A percentile compares a stretch with the other conserved stretches of the same genome.
phyloP scores from a whole-genome alignment of 495 filamentous ascomycete species.

The Penicillium silybi region DNA sequence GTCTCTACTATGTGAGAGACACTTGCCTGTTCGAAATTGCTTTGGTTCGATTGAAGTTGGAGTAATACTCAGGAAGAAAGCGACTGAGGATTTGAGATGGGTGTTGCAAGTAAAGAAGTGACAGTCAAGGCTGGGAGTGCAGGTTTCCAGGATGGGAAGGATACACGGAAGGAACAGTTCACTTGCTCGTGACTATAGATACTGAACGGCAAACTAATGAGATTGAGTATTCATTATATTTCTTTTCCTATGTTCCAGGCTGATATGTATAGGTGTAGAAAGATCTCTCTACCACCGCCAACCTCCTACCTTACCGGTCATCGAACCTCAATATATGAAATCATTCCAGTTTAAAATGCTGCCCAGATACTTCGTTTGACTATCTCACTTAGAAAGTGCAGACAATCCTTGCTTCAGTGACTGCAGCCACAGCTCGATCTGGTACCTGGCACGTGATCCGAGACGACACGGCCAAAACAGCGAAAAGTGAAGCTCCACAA shows the following conservation, averaged over 20 bases:
- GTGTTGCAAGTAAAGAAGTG: neutral
- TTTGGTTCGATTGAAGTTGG: neutral
- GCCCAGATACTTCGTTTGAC: neutral
- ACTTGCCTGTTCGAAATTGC: neutral
- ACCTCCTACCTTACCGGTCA: too few species aligned
- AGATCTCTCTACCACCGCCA: neutral
- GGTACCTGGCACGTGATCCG: slow-evolving; percentile 21
- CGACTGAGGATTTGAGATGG: neutral
- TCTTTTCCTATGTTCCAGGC: too few species aligned
- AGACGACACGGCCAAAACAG: slow-evolving; percentile 9
- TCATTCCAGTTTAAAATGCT: neutral
- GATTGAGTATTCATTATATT: too few species aligned
- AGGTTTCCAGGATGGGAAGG: neutral
- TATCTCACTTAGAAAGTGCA: neutral
- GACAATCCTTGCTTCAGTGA: neutral
- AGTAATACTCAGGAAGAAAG: neutral
- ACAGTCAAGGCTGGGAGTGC: neutral
- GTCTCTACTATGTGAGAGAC: neutral
- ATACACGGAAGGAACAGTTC: too few species aligned
- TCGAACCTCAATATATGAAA: neutral
- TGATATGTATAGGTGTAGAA: too few species aligned
- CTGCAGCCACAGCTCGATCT: neutral
- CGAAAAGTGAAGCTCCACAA: slow-evolving; percentile 12
- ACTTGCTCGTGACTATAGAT: too few species aligned
- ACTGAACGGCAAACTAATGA: too few species aligned